These are phyloP conservation scores for Aureobasidium sp. DNA, from an alignment of 2,329 filamentous ascomycete species.

Conservation along the genomic window DNA sequence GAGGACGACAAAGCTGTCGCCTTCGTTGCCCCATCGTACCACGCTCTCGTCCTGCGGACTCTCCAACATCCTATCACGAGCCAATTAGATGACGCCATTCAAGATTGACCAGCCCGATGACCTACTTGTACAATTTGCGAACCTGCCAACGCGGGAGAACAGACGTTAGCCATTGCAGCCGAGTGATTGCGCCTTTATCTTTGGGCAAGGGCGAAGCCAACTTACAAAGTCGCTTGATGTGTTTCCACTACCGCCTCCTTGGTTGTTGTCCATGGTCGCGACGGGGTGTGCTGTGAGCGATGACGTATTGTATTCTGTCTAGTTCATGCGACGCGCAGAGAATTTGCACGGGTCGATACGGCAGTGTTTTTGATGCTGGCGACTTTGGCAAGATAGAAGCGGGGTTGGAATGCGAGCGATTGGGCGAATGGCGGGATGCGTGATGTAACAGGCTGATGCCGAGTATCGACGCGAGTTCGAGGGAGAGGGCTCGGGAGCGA, in stretches of 20 bases:
- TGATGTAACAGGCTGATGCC: neutral
- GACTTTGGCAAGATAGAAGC: neutral
- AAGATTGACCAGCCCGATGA: conserved; percentile 13
- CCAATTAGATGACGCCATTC: conserved; percentile 14
- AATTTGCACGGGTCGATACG: neutral
- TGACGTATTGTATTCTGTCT: neutral
- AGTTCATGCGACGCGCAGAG: conserved; percentile 6
- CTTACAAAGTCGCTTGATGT: conserved; percentile 95
- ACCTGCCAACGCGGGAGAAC: conserved; percentile 49
- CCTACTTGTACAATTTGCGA: conserved; percentile 96
- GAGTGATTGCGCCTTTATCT: neutral
- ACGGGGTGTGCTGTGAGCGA: conserved; percentile 5
- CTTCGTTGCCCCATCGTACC: conserved; percentile 90
- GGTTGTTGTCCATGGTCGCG: conserved; percentile 31
- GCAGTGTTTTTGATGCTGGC: neutral
- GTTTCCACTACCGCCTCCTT: conserved; percentile 44
- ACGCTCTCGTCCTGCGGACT: conserved; percentile 87
- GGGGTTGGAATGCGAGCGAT: neutral
- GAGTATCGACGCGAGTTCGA: neutral
- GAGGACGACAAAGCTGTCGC: conserved; percentile 92
- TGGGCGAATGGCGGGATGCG: neutral
- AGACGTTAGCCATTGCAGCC: neutral
- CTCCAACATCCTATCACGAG: conserved; percentile 72
- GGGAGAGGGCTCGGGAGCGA: neutral
- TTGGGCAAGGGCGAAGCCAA: conserved; percentile 23